Evolutionary conservation across 2,329 filamentous ascomycete genomes (phyloP), one percentile per base, ranked within the genome.

Genomic region (Neurospora crassa): DNA sequence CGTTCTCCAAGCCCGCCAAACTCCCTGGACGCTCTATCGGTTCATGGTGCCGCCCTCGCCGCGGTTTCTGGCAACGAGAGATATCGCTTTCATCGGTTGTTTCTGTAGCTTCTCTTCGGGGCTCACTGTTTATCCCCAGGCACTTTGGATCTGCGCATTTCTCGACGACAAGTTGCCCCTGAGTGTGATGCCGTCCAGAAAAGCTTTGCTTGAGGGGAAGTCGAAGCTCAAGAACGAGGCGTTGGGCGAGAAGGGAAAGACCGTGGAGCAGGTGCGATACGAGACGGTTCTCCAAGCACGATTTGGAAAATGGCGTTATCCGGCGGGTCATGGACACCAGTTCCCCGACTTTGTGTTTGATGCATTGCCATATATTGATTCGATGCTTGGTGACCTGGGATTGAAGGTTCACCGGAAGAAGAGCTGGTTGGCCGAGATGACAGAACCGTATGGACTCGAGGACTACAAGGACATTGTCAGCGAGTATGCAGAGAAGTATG

Each of bases 321-420:
- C 90, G 0, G 85, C 82, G 3, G 91, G 91, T 0, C 89, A 88
- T 76, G 91, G 91, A 1, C 83, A 82, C 47, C 85, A 83, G 76
- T 83, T 86, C 71, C 90, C 90, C 0, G 91, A 92, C 78, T 90
- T 94, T 74, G 89, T 92, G 20, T 94, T 95, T 76, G 92, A 96
- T 78, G 86, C 86, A 0, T 78, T 95, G 70, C 91, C 91, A 4
- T 96, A 93, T 72, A 78, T 93, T 20, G 92, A 94, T 79, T 76
- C 90, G 76, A 78, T 95, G 77, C 78, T 92, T 72, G 80, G 81
- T 5, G 92, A 95, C 78, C 76, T 94, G 71, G 90, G 88, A 0
- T 79, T 94, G 70, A 81, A 84, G 20, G 81, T 81, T 16, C 82
- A 86, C 74, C 81, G 88, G 42, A 91, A 91, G 81, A 79, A 83